phyloP scores from a whole-genome alignment of 2,329 filamentous ascomycete species.

The Scortechinia acanthostroma region DNA sequence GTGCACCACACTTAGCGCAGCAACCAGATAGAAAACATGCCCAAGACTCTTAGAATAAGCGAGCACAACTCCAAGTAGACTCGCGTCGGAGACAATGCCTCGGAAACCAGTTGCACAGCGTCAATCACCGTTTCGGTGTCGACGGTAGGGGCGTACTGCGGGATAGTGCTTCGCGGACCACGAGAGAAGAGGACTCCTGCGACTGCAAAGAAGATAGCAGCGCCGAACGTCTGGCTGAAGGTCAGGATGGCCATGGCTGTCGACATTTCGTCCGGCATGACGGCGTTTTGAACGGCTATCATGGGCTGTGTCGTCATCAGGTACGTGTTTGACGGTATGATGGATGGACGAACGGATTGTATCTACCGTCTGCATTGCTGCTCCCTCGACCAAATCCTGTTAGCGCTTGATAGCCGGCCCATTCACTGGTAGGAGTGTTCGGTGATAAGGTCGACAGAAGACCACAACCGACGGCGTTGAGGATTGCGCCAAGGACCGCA shows the following conservation, averaged over 20 bases:
- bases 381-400: conserved; percentile 12
- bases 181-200: not conserved
- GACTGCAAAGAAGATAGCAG: not conserved
- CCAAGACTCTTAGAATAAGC: not conserved
- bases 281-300: not conserved
- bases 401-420: conserved; percentile 16
- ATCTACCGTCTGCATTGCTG: conserved; percentile 4
- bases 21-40: not conserved
- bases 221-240: not conserved
- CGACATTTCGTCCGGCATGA: not conserved
- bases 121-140: not conserved
- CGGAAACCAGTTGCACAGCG: not conserved
- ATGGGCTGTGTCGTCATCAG: not conserved
- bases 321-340: not conserved
- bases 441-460: conserved; percentile 11
- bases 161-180: not conserved
- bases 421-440: conserved; percentile 8
- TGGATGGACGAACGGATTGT: not conserved
- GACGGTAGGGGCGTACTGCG: not conserved
- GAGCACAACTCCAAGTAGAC: not conserved
- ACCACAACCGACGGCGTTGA: conserved; percentile 13
- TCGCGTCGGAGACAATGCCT: not conserved
- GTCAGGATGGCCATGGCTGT: not conserved
- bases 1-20: conserved; percentile 1
- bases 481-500: conserved; percentile 3